phyloP scores from a whole-genome alignment of 192 early-diverging fungal genomes.

The Phycomyces nitens region DNA sequence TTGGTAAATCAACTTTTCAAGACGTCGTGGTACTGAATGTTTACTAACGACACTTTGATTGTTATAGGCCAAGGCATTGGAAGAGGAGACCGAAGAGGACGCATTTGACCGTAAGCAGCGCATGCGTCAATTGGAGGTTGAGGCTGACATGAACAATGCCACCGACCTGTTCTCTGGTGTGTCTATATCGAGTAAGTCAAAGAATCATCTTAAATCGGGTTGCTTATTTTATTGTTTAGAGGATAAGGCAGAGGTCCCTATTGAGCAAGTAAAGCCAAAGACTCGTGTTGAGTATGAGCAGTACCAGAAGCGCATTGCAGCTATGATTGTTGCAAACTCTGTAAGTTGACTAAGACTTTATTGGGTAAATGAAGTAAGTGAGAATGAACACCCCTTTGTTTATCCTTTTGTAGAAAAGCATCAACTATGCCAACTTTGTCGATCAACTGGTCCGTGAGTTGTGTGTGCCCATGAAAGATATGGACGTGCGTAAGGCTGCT shows the following conservation, averaged over 20 bases:
- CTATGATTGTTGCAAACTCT: constrained; percentile 51
- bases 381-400: background rate
- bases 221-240: background rate
- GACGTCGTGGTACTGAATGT: too few relatives aligned
- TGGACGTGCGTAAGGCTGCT: constrained; percentile 61
- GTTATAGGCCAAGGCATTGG: constrained; percentile 30
- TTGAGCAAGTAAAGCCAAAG: constrained; percentile 49
- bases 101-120: constrained; percentile 42
- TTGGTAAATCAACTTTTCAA: background rate
- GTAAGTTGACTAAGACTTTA: constrained; percentile 21
- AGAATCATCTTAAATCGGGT: background rate
- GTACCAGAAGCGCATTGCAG: constrained; percentile 52
- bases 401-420: constrained; percentile 13
- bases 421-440: constrained; percentile 52
- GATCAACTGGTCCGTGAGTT: constrained; percentile 64
- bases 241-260: background rate
- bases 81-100: constrained; percentile 50
- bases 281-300: constrained; percentile 68
- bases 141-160: constrained; percentile 58
- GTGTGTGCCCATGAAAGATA: constrained; percentile 53
- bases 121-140: constrained; percentile 42
- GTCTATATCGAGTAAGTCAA: constrained; percentile 44
- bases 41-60: background rate
- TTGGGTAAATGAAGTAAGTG: too few relatives aligned
- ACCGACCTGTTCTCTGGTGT: constrained; percentile 63